Percentiles rank a stretch among this genome's conserved stretches.
Conservation (phyloP, 140 eudicot genomes). For the Cichorium intybus region DNA sequence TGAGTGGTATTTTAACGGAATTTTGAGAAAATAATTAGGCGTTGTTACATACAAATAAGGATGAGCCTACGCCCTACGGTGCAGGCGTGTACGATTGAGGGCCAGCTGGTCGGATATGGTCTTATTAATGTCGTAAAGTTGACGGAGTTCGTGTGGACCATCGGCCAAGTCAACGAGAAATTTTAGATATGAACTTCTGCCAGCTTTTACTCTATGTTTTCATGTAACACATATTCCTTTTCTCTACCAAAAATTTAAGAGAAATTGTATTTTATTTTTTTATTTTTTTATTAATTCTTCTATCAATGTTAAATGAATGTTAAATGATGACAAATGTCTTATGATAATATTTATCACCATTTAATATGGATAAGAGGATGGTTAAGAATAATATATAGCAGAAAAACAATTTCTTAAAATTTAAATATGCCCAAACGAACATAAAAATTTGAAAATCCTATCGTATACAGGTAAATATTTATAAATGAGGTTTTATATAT, state of each 20-base stretch:
- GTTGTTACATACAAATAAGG: not conserved
- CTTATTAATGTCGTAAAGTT: slow-evolving; percentile 16
- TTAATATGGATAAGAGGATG: too few relatives aligned
- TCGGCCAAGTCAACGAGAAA: slow-evolving; percentile 25
- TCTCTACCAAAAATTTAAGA: not conserved
- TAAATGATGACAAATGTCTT: too few relatives aligned
- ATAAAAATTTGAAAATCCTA: too few relatives aligned
- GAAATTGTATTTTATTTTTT: not conserved
- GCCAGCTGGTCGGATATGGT: not conserved
- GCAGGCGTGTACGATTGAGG: not conserved
- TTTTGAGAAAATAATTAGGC: not conserved
- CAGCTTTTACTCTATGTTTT: not conserved
- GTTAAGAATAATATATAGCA: too few relatives aligned
- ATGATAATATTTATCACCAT: too few relatives aligned
- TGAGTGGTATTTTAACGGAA: not conserved
- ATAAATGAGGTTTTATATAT: too few relatives aligned
- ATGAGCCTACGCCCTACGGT: not conserved
- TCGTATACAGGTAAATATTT: too few relatives aligned
- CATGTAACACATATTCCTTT: slow-evolving; percentile 17
- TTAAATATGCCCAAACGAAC: too few relatives aligned
- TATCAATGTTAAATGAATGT: too few relatives aligned
- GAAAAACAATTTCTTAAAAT: too few relatives aligned
- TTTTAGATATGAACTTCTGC: not conserved
- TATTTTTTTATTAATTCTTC: too few relatives aligned
- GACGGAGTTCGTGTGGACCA: slow-evolving; percentile 30